Base-by-base conservation (phyloP, 2,329 filamentous ascomycete species). In the Aspergillus versicolor region DNA sequence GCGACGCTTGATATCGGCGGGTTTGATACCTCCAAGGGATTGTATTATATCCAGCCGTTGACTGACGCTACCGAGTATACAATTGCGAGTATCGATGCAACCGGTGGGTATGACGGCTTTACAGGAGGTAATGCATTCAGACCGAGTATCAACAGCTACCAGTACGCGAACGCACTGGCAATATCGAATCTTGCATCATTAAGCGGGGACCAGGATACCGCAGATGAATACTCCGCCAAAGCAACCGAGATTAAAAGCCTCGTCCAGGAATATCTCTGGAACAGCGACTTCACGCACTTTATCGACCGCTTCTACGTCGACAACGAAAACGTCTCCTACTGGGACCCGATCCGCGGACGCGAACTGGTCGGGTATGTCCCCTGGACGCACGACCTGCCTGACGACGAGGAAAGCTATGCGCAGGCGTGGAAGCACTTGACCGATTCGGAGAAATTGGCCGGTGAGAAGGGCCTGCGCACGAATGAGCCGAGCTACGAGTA, bases 41-140 rank as follows among this genome's bases (percentile, higher is more conserved):
- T 79, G 5, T 79, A 77, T 60, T 78, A 70, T 62, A 70, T 78
- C 5, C 75, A 78, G 50, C 76, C 77, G 0, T 56, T 79, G 2
- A 70, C 70, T 0, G 77, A 79, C 61, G 76, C 77, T 0, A 79
- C 76, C 0, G 77, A 79, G 57, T 79, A 79, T 57, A 79, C 75
- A 1, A 78, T 79, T 45, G 71, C 74, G 0, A 76, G 72, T 42
- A 78, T 78, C 53, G 76, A 79, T 55, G 73, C 77, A 0, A 72
- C 68, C 1, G 60, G 62, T 1, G 63, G 63, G 8, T 32, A 19
- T 17, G 76, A 79, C 47, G 76, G 76, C 1, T 79, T 79, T 41
- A 63, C 56, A 0, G 75, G 75, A 2, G 77, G 77, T 3, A 52
- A 75, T 9, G 66, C 75, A 2, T 79, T 79, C 64, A 68, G 77